Percentiles rank a stretch among this genome's conserved stretches.
Conservation (phyloP, 306 rosid species). For the Glycine tomentella region DNA sequence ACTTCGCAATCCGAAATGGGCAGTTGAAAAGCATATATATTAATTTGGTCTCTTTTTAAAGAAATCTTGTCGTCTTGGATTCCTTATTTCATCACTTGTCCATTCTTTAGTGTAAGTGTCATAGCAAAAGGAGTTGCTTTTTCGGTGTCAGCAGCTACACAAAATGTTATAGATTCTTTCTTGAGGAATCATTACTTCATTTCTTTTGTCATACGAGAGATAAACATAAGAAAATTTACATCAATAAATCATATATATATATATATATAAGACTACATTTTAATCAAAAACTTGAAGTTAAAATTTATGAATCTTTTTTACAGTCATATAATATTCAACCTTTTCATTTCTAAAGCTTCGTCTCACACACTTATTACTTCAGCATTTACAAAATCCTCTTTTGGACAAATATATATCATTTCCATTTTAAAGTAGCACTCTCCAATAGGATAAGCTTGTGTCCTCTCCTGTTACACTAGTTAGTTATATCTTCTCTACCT, state of each 20-base stretch:
- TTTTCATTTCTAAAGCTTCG: no score
- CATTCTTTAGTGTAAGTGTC: neutral
- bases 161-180: conserved; percentile 28
- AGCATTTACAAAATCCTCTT: no score
- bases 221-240: no score
- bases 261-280: no score
- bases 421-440: conserved; percentile 30
- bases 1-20: neutral
- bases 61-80: conserved; percentile 27
- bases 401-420: conserved; percentile 40
- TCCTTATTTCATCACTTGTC: no score
- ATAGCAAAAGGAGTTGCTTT: conserved; percentile 38
- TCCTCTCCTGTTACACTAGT: neutral
- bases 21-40: neutral
- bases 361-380: no score
- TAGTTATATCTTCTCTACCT: conserved; percentile 17
- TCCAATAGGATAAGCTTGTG: conserved; percentile 7
- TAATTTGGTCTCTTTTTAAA: conserved; percentile 3
- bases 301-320: no score
- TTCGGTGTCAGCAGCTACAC: neutral
- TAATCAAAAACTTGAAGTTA: no score
- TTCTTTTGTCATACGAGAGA: neutral
- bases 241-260: no score
- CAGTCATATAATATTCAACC: neutral
- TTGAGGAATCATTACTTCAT: conserved; percentile 40